Base-by-base conservation (phyloP, 2,329 filamentous ascomycete genomes). In the Colletotrichum agaves region DNA sequence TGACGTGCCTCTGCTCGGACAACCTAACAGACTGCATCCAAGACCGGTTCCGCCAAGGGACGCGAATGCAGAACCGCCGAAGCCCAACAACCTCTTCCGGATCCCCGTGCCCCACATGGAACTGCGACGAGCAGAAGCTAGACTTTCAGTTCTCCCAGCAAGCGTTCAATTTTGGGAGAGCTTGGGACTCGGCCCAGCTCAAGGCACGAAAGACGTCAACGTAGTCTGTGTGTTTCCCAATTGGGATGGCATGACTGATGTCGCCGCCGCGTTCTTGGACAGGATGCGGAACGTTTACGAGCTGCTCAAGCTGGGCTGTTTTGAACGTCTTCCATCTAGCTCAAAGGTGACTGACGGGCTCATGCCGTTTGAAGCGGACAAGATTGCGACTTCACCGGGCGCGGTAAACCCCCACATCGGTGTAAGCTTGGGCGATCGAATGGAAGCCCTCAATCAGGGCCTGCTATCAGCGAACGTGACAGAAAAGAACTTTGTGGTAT, bases 121-220 rank as follows among this genome's bases (percentile, higher is more conserved):
- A 71, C 82, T 97, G 11, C 89, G 90, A 55, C 85, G 93, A 60
- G 87, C 89, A 19, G 91, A 93, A 43, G 84, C 85, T 2, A 87
- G 86, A 53, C 85, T 94, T 63, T 93, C 93, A 11, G 83, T 97
- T 43, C 82, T 95, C 21, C 91, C 93, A 2, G 87, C 92, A 0
- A 91, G 92, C 0, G 81, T 95, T 19, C 81, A 85, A 1, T 97
- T 96, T 74, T 97, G 93, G 93, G 93, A 96, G 74, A 89, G 90
- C 52, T 81, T 97, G 17, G 91, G 92, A 0, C 83, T 97, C 2
- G 88, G 88, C 2, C 93, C 93, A 3, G 87, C 88, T 8, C 88
- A 88, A 66, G 91, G 92, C 0, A 74, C 83, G 7, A 97, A 97
- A 76, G 88, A 95, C 69, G 81, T 96, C 33, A 84, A 86, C 39